A percentile compares a stretch with the other conserved stretches of the same genome.
Conservation (phyloP, 2,329 filamentous ascomycete species). For the Diaporthe australafricana region DNA sequence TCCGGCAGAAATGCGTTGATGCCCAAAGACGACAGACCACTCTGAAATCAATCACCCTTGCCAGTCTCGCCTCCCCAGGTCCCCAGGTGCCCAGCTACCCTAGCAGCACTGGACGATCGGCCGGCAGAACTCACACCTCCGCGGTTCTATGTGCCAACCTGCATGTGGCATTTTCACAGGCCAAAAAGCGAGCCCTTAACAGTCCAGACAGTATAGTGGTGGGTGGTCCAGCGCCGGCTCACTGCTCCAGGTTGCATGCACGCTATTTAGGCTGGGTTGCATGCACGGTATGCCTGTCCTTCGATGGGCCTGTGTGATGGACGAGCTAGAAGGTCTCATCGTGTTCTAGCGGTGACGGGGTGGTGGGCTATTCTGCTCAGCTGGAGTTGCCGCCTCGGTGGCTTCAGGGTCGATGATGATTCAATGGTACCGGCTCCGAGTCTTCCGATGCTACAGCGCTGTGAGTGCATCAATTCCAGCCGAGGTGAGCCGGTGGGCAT, state of each 20-base stretch:
- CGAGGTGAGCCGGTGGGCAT: slow-evolving; percentile 1
- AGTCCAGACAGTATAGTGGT: no score
- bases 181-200: not conserved
- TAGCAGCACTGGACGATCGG: slow-evolving; percentile 14
- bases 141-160: slow-evolving; percentile 17
- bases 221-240: slow-evolving; percentile 15
- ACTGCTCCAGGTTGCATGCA: slow-evolving; percentile 1
- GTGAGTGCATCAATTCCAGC: not conserved
- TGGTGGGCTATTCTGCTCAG: slow-evolving; percentile 7
- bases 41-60: slow-evolving; percentile 4
- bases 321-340: slow-evolving; percentile 36
- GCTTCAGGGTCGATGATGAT: slow-evolving; percentile 14
- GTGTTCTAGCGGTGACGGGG: slow-evolving; percentile 35
- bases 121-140: slow-evolving; percentile 17
- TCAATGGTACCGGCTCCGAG: slow-evolving; percentile 14
- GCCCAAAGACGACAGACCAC: slow-evolving; percentile 15
- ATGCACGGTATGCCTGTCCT: slow-evolving; percentile 23
- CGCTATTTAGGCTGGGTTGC: not conserved
- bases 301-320: slow-evolving; percentile 4
- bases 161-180: slow-evolving; percentile 24
- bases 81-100: not conserved
- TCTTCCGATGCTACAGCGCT: slow-evolving; percentile 14
- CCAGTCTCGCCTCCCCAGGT: slow-evolving; percentile 7
- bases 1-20: slow-evolving; percentile 28
- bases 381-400: not conserved